phyloP scores from a whole-genome alignment of 345 rosid genomes.

The Corymbia maculata region DNA sequence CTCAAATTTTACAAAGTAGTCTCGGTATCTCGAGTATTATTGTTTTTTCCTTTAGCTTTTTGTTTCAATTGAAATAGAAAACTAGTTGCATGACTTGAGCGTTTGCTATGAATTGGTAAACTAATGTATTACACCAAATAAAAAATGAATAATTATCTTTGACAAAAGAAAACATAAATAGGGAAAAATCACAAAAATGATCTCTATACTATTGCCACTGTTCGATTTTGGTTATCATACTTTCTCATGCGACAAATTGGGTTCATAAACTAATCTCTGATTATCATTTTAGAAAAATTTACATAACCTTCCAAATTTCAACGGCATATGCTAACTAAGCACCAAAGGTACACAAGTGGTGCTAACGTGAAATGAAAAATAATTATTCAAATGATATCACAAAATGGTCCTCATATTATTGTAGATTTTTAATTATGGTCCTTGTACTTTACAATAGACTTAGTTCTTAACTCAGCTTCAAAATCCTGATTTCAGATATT shows the following conservation, averaged over 20 bases:
- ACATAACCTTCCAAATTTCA: neutral
- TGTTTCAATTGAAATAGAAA: too few species aligned
- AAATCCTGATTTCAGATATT: neutral
- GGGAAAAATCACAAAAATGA: neutral
- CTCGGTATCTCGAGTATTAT: too few species aligned
- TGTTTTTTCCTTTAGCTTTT: too few species aligned
- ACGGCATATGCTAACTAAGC: neutral
- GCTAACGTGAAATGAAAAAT: neutral
- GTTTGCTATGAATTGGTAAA: too few species aligned
- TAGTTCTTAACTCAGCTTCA: neutral
- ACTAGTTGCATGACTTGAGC: too few species aligned
- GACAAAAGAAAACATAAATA: neutral
- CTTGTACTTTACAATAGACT: neutral
- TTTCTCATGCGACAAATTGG: neutral
- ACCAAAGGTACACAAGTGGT: neutral
- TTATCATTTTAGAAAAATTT: too few species aligned
- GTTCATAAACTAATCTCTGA: neutral
- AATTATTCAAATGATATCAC: neutral
- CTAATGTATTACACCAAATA: too few species aligned
- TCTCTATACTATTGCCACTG: neutral
- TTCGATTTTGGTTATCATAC: neutral
- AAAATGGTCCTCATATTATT: neutral
- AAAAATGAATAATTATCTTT: accelerated
- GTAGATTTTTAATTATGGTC: neutral
- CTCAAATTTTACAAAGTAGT: too few species aligned